Base-by-base conservation (phyloP, 345 rosid genomes). In the Bruguiera gymnorhiza region DNA sequence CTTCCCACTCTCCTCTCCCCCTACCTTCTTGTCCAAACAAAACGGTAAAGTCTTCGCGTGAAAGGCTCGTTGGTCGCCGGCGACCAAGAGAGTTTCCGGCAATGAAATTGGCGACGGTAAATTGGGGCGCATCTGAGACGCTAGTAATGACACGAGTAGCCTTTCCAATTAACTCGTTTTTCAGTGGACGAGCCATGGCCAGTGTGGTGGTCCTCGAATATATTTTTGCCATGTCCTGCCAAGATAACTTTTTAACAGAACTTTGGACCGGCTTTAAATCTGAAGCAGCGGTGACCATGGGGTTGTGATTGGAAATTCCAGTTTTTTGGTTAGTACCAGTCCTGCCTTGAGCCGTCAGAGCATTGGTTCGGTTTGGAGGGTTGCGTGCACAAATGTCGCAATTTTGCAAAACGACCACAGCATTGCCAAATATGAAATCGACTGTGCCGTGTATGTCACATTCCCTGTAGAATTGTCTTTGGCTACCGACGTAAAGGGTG, bases 211-310 rank as follows among this genome's bases (percentile, higher is more conserved):
- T 84, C 67, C 89, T 80, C 1, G 92, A 86, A 34, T 34, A 66
- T 87, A 89, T 48, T 68, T 36, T 70, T 76, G 76, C 96, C 92
- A 89, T 5, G 96, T 90, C 59, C 90, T 80, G 2, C 96, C 96
- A 0, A 89, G 86, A 66, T 73, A 89, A 89, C 0, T 87, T 84
- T 43, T 67, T 53, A 8, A 84, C 76, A 0, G 72, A 26, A 60
- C 69, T 31, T 16, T 81, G 60, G 13, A 73, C 67, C 1, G 73
- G 57, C 15, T 61, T 60, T 3, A 78, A 65, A 26, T 77, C 77
- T 10, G 79, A 58, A 36, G 86, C 81, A 9, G 89, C 90, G 59
- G 83, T 75, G 58, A 89, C 80, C 57, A 60, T 80, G 0, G 82
- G 86, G 8, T 80, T 84, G 39, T 84, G 88, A 59, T 87, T 80